Percentiles rank a stretch among this genome's conserved stretches.
phyloP scores from a whole-genome alignment of 2,329 filamentous ascomycete genomes.

The Calonectria honghensis region DNA sequence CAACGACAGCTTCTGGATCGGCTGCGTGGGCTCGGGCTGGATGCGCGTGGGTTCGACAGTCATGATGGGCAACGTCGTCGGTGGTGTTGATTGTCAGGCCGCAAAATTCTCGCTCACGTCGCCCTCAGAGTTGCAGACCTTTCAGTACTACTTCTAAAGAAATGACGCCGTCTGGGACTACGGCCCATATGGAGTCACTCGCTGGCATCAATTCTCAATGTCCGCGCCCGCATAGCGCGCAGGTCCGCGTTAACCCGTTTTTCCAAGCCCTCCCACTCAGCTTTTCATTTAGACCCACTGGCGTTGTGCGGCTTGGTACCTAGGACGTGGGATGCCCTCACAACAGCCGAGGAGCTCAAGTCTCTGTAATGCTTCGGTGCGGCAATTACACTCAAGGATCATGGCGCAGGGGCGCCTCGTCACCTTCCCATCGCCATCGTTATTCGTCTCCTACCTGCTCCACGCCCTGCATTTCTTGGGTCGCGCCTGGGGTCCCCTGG shows the following conservation, averaged over 20 bases:
- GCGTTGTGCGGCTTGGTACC: slow-evolving; percentile 36
- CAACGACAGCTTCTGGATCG: slow-evolving; percentile 70
- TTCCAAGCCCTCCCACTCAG: slow-evolving; percentile 38
- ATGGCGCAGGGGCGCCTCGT: slow-evolving; percentile 38
- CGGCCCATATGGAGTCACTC: slow-evolving; percentile 34
- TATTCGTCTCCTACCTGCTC: slow-evolving; percentile 12
- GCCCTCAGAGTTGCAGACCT: slow-evolving; percentile 23
- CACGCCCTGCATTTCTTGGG: slow-evolving; percentile 30
- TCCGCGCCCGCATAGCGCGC: slow-evolving; percentile 37
- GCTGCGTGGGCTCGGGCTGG: slow-evolving; percentile 54
- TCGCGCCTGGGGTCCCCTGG: slow-evolving; percentile 5
- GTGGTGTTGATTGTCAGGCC: slow-evolving; percentile 25
- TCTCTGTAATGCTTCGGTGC: slow-evolving; percentile 42
- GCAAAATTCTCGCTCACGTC: slow-evolving; percentile 20
- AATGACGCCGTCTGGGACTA: slow-evolving; percentile 25
- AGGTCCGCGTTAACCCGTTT: slow-evolving; percentile 49
- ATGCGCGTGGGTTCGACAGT: slow-evolving; percentile 55
- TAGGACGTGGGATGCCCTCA: slow-evolving; percentile 25
- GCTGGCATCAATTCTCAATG: slow-evolving; percentile 40
- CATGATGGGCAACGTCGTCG: slow-evolving; percentile 51
- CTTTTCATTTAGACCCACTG: slow-evolving; percentile 47
- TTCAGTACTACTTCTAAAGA: slow-evolving; percentile 10
- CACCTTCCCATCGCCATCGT: slow-evolving; percentile 29
- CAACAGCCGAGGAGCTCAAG: slow-evolving; percentile 29
- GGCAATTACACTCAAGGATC: slow-evolving; percentile 48